Conservation (phyloP, 768 basidiomycete species). For the Lactarius akahatsu region DNA sequence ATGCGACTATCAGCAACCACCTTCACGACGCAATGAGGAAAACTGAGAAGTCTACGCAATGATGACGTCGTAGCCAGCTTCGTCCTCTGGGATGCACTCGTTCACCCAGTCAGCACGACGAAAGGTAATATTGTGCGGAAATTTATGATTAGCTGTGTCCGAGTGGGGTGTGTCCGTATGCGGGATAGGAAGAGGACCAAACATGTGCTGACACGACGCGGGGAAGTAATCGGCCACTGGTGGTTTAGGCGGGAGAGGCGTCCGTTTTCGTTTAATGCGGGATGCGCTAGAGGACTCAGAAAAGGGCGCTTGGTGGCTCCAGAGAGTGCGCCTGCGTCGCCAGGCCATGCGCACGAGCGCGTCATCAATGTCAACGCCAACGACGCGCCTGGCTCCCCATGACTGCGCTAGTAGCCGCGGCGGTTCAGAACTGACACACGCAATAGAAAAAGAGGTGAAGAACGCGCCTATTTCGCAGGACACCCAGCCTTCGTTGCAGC, state of each 20-base stretch:
- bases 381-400: constrained; percentile 59
- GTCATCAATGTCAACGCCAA: constrained; percentile 85
- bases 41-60: constrained; percentile 57
- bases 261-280: constrained; percentile 29
- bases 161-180: constrained; percentile 36
- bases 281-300: constrained; percentile 15
- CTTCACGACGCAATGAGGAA: neutral
- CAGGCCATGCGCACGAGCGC: constrained; percentile 71
- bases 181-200: constrained; percentile 73
- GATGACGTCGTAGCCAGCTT: constrained; percentile 69
- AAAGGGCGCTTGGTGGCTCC: constrained; percentile 62
- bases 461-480: constrained; percentile 24
- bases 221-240: constrained; percentile 62
- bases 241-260: neutral
- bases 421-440: neutral
- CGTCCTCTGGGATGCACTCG: constrained; percentile 53
- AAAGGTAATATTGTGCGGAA: constrained; percentile 81
- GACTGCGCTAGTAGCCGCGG: constrained; percentile 51
- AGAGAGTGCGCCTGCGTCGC: constrained; percentile 64
- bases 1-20: neutral
- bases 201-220: constrained; percentile 68
- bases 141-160: constrained; percentile 37
- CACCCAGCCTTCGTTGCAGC: constrained; percentile 25
- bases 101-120: constrained; percentile 72
- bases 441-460: constrained; percentile 27